These are phyloP conservation scores for Coleophoma crateriformis DNA, from an alignment of 2,329 filamentous ascomycete genomes.

Conservation along the genomic window DNA sequence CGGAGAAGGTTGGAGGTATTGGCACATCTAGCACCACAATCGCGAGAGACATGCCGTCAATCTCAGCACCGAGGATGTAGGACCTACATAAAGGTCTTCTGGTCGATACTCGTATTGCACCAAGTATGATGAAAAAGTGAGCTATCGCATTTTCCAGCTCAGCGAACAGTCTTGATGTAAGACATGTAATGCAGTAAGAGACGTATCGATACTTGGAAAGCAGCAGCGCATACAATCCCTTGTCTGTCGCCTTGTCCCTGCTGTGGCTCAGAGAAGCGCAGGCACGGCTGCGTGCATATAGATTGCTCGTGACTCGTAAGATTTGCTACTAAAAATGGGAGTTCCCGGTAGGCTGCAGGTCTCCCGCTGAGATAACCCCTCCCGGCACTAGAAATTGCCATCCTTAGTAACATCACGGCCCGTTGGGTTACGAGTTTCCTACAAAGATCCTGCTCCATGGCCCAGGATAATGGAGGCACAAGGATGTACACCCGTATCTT, in stretches of 20 bases:
- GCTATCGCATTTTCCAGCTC: neutral
- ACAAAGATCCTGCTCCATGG: too few relatives aligned
- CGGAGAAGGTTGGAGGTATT: too few relatives aligned
- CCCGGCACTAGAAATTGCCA: too few relatives aligned
- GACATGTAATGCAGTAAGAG: neutral
- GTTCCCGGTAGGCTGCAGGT: constrained; percentile 11
- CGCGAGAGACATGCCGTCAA: neutral
- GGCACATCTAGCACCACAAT: too few relatives aligned
- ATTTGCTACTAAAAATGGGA: constrained; percentile 8
- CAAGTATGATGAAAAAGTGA: neutral
- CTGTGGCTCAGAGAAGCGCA: neutral
- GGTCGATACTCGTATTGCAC: neutral
- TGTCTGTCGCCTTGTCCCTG: neutral
- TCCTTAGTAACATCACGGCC: neutral
- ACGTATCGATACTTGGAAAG: neutral
- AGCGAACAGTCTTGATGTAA: neutral
- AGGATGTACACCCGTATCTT: too few relatives aligned
- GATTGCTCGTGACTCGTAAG: constrained; percentile 12
- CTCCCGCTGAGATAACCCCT: constrained; percentile 2
- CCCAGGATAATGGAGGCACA: too few relatives aligned
- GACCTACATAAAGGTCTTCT: neutral
- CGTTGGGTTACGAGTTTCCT: neutral
- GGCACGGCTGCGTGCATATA: constrained; percentile 13
- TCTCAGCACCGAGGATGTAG: neutral
- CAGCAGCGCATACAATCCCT: neutral